phyloP scores from a whole-genome alignment of 805 yeast genomes.

The Candida silvatica region DNA sequence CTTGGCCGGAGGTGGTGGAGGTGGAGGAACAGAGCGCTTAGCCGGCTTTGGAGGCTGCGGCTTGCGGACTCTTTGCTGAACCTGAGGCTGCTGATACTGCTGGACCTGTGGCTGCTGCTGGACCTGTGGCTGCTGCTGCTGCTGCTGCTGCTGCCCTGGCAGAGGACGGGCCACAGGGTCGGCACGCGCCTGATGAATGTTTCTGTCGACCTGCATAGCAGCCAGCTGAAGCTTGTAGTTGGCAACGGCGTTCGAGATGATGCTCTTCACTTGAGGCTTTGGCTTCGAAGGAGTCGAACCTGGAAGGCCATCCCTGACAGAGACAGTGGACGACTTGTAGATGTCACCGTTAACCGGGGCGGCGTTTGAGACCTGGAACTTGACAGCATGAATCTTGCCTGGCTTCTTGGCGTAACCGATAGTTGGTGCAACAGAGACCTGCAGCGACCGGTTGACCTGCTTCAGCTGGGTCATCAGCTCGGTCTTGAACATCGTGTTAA shows the following conservation, averaged over 20 bases:
- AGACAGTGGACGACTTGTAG: slow-evolving; percentile 84
- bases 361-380: slow-evolving; percentile 51
- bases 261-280: slow-evolving; percentile 55
- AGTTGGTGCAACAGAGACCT: slow-evolving; percentile 59
- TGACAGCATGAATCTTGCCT: slow-evolving; percentile 67
- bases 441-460: slow-evolving; percentile 46
- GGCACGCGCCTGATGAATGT: neutral
- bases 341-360: slow-evolving; percentile 62
- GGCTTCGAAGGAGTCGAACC: slow-evolving; percentile 61
- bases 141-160: slow-evolving; percentile 1
- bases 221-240: slow-evolving; percentile 11
- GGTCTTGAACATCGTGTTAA: slow-evolving; percentile 81
- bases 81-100: slow-evolving; percentile 1
- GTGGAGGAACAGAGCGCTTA: slow-evolving; percentile 34
- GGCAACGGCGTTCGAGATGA: slow-evolving; percentile 4
- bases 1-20: slow-evolving; percentile 69
- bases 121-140: neutral
- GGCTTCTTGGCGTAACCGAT: slow-evolving; percentile 87
- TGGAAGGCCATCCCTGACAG: slow-evolving; percentile 73
- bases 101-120: slow-evolving; percentile 9
- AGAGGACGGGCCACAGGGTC: neutral
- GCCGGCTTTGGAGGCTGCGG: slow-evolving; percentile 3
- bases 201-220: slow-evolving; percentile 10
- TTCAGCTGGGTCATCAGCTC: slow-evolving; percentile 75
- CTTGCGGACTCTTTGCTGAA: slow-evolving; percentile 1